Conservation (phyloP, 192 early-diverging fungal species). For the Coemansia biformis region DNA sequence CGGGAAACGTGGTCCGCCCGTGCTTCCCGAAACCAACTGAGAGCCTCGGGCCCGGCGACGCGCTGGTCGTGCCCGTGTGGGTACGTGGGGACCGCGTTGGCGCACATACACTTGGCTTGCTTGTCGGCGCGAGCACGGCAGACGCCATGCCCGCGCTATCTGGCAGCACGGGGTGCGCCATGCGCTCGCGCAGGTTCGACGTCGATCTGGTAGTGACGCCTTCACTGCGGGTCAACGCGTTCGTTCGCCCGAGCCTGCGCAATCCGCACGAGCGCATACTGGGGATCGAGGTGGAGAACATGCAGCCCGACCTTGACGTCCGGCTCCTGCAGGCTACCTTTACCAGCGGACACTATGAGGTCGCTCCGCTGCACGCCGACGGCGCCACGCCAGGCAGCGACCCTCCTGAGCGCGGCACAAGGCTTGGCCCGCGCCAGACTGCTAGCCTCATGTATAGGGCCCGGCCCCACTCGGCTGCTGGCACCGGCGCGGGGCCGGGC, state of each 20-base stretch:
- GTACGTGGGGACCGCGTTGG: constrained; percentile 88
- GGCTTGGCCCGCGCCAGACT: constrained; percentile 34
- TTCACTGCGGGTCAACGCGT: constrained; percentile 89
- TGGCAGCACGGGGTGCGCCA: neutral
- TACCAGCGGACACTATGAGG: constrained; percentile 34
- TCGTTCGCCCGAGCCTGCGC: constrained; percentile 78
- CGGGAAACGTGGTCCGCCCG: too few relatives aligned
- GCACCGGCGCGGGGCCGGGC: neutral
- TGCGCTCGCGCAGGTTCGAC: constrained; percentile 42
- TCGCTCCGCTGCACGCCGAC: constrained; percentile 7
- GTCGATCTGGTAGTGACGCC: constrained; percentile 63
- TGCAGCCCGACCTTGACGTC: constrained; percentile 22
- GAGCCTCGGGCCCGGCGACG: constrained; percentile 60
- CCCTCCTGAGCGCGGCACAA: neutral
- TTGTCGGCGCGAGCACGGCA: constrained; percentile 23
- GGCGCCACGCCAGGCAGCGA: neutral
- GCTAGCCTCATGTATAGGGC: constrained; percentile 34
- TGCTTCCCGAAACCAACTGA: too few relatives aligned
- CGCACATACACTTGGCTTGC: constrained; percentile 56
- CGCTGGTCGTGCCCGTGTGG: constrained; percentile 78
- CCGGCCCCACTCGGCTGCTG: neutral
- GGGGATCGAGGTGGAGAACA: constrained; percentile 76
- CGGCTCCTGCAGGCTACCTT: constrained; percentile 44
- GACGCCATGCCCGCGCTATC: neutral
- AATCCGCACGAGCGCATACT: constrained; percentile 80